Percentiles rank a stretch among this genome's conserved stretches.
phyloP scores from a whole-genome alignment of 257 asterid species.

The Solanum virginianum region DNA sequence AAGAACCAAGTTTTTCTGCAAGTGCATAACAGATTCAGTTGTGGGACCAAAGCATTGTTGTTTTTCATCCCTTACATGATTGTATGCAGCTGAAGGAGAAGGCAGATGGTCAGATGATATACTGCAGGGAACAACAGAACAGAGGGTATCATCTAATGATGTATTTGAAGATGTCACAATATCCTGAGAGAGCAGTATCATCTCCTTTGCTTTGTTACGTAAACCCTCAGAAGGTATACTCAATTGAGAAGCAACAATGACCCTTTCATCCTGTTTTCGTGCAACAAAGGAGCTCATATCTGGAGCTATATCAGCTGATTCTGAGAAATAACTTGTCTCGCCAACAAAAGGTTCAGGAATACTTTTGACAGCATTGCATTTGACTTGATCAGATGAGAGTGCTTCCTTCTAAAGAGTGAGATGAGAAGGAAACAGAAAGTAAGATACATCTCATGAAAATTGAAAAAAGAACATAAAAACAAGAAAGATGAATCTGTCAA shows the following conservation, averaged over 20 bases:
- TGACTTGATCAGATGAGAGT: slow-evolving; percentile 11
- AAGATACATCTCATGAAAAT: not conserved
- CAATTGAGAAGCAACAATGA: slow-evolving; percentile 35
- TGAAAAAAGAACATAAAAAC: not conserved
- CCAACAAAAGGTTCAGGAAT: slow-evolving; percentile 44
- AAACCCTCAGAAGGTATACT: slow-evolving; percentile 37
- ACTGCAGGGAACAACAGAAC: slow-evolving; percentile 83
- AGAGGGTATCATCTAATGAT: slow-evolving; percentile 48
- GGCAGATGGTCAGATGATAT: slow-evolving; percentile 36
- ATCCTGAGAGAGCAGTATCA: slow-evolving; percentile 43
- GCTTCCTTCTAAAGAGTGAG: slow-evolving; percentile 12
- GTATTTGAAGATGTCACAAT: slow-evolving; percentile 29
- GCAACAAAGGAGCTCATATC: slow-evolving; percentile 43
- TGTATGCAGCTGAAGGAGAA: slow-evolving; percentile 20
- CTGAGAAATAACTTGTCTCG: slow-evolving; percentile 71
- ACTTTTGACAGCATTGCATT: slow-evolving; percentile 1
- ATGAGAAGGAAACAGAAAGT: not conserved
- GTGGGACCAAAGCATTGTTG: not conserved
- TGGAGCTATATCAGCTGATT: slow-evolving; percentile 55
- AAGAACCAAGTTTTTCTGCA: slow-evolving; percentile 11
- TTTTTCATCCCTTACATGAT: slow-evolving; percentile 9
- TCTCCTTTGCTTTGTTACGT: slow-evolving; percentile 12
- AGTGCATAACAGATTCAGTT: slow-evolving; percentile 11
- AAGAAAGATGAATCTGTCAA: not conserved
- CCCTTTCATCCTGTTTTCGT: slow-evolving; percentile 27